Base-by-base conservation (phyloP, 345 rosid species). In the Populus deltoides region DNA sequence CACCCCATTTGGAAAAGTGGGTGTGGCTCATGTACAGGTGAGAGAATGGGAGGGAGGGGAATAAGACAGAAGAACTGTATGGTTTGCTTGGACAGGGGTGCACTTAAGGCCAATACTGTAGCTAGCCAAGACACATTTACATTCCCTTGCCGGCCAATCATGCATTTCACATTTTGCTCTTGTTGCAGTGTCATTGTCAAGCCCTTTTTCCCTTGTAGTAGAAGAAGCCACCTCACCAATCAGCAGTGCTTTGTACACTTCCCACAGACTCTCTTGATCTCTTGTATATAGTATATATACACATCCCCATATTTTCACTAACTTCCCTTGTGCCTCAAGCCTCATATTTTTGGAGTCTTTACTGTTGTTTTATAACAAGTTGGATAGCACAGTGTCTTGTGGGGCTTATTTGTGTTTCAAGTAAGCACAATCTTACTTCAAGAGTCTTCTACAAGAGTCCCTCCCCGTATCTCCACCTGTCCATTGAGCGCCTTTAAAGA, bases 191-290 rank as follows among this genome's bases (percentile, higher is more conserved):
- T 92, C 95, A 61, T 81, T 91, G 71, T 90, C 92, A 77, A 80
- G 75, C 80, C 82, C 76, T 86, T 68, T 75, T 77, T 85, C 72
- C 55, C 85, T 82, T 89, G 86, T 84, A 79, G 83, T 69, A 86
- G 85, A 90, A 91, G 94, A 81, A 87, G 87, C 71, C 88, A 82
- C 80, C 86, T 83, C 79, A 90, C 92, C 92, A 84, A 86, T 88
- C 90, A 74, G 72, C 78, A 79, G 83, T 86, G 80, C 82, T 73
- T 82, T 63, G 79, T 81, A 88, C 91, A 87, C 94, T 88, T 90
- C 80, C 22, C 31, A 22, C 45, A 5, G n/a, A 41, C n/a, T 67
- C 36, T 36, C 70, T 38, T 51, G 41, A 36, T 22, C 25, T 47
- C 49, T 75, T 38, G 35, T 17, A 47, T 36, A 8, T 38, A 36